Evolutionary conservation across 441 rosid species (phyloP).

Genomic region (Oxalis stricta): DNA sequence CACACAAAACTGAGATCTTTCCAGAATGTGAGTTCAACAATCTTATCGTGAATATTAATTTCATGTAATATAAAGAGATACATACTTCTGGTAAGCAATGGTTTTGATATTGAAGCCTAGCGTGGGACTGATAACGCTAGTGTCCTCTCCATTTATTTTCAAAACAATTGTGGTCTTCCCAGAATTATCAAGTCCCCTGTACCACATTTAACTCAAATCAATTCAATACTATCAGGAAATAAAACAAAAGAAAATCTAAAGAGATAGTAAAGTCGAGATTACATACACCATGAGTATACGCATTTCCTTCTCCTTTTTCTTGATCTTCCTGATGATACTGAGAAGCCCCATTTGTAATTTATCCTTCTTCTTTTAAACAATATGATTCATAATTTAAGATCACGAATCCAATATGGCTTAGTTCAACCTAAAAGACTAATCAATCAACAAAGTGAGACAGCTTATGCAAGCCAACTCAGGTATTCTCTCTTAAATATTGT

Average conservation of each 20-base stretch:
- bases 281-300: conserved; percentile 93
- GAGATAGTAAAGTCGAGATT: neutral
- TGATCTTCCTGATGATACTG: conserved; percentile 79
- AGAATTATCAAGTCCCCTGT: conserved; percentile 77
- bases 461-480: no score
- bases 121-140: conserved; percentile 81
- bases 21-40: no score
- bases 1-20: neutral
- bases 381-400: no score
- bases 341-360: conserved; percentile 60
- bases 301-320: conserved; percentile 93
- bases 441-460: no score
- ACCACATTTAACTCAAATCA: neutral
- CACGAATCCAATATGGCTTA: no score
- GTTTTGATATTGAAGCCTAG: conserved; percentile 95
- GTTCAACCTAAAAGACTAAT: no score
- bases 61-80: neutral
- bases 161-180: conserved; percentile 91
- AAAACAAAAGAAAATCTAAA: neutral
- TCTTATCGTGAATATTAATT: no score
- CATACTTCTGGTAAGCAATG: conserved; percentile 41
- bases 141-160: conserved; percentile 90
- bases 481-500: no score
- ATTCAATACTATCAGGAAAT: neutral
- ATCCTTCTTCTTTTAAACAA: no score